Percentiles rank a stretch among this genome's conserved stretches.
phyloP scores from a whole-genome alignment of 2,329 filamentous ascomycete species.

The Hypocrella siamensis region DNA sequence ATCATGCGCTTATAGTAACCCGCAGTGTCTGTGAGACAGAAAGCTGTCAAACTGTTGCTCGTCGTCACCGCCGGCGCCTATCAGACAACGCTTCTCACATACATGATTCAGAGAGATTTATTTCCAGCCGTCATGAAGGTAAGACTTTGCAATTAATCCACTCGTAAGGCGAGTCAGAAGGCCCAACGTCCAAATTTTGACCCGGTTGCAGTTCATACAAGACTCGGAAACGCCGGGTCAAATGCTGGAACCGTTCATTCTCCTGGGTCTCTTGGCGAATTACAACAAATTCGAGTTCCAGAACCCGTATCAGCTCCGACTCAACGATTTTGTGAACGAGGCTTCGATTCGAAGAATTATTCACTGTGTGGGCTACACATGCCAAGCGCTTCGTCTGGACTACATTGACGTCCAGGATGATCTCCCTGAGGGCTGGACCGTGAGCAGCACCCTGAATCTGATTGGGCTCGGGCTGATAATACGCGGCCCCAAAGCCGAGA shows the following conservation, averaged over 20 bases:
- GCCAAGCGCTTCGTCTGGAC: conserved; percentile 48
- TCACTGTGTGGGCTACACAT: conserved; percentile 57
- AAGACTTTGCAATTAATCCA: conserved; percentile 12
- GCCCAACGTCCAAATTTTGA: conserved; percentile 1
- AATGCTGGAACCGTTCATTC: conserved; percentile 59
- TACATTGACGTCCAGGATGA: conserved; percentile 86
- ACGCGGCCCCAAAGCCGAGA: conserved; percentile 48
- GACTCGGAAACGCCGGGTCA: conserved; percentile 51
- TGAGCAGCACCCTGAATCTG: conserved; percentile 66
- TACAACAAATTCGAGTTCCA: conserved; percentile 99
- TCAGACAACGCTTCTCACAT: conserved; percentile 84
- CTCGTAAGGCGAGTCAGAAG: neutral
- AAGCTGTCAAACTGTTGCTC: conserved; percentile 67
- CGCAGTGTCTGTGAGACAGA: conserved; percentile 57
- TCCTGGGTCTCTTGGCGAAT: conserved; percentile 79
- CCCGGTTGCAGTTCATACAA: conserved; percentile 57
- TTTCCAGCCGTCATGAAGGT: conserved; percentile 95
- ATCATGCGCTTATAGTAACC: conserved; percentile 1
- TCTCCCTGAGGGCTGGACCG: conserved; percentile 74
- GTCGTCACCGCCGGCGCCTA: conserved; percentile 87
- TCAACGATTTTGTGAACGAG: conserved; percentile 95
- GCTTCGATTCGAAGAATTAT: conserved; percentile 71
- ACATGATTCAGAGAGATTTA: conserved; percentile 85
- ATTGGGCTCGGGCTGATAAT: conserved; percentile 69
- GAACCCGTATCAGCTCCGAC: conserved; percentile 81